Percentiles rank a stretch among this genome's conserved stretches.
Conservation (phyloP, 495 filamentous ascomycete species). For the Aspergillus carlsbadensis region DNA sequence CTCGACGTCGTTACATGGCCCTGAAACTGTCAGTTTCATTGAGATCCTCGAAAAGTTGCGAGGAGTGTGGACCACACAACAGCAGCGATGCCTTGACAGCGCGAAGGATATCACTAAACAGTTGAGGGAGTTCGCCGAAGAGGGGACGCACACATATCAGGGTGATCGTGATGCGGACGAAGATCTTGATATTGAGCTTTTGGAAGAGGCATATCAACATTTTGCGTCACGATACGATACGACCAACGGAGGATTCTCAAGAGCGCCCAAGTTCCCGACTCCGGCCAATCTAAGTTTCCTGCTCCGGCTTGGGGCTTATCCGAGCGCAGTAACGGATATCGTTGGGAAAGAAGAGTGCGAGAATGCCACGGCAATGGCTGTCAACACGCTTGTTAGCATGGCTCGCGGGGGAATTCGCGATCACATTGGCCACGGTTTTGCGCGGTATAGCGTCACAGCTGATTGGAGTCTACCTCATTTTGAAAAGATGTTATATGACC, state of each 20-base stretch:
- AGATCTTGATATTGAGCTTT: constrained; percentile 79
- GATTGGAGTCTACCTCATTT: constrained; percentile 96
- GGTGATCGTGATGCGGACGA: constrained; percentile 57
- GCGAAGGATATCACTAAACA: constrained; percentile 80
- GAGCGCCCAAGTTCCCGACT: constrained; percentile 86
- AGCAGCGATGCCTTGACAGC: constrained; percentile 73
- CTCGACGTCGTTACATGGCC: constrained; percentile 44
- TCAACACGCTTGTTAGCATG: constrained; percentile 79
- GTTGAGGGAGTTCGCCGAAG: constrained; percentile 80
- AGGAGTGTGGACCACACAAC: constrained; percentile 81
- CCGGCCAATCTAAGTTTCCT: constrained; percentile 83
- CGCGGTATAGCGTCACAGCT: constrained; percentile 83
- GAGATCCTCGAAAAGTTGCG: constrained; percentile 80
- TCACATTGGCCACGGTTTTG: constrained; percentile 89
- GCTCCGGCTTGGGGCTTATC: constrained; percentile 71
- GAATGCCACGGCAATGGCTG: constrained; percentile 75
- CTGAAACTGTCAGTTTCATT: constrained; percentile 68
- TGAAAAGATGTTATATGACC: constrained; percentile 98
- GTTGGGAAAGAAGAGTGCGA: constrained; percentile 77
- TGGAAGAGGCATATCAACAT: constrained; percentile 85
- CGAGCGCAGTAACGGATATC: constrained; percentile 73
- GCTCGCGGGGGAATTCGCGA: constrained; percentile 86
- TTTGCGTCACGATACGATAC: constrained; percentile 78
- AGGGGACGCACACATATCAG: constrained; percentile 67
- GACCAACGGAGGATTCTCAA: constrained; percentile 71